These are phyloP conservation scores for Pyrus bretschneideri DNA, from an alignment of 306 rosid genomes.

Conservation along the genomic window DNA sequence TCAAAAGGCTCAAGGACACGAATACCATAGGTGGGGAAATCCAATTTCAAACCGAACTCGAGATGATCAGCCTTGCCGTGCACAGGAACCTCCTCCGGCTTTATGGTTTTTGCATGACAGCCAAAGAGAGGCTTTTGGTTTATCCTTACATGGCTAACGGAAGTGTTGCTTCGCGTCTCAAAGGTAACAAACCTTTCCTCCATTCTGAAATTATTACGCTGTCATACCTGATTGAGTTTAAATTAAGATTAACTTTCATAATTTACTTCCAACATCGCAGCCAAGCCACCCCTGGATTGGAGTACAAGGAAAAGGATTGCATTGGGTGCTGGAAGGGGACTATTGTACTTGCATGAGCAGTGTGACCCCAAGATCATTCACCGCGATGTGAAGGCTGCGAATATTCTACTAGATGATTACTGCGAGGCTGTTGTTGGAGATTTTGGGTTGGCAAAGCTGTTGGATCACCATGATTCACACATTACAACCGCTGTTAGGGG, in stretches of 20 bases:
- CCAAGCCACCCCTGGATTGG: constrained; percentile 84
- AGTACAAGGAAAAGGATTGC: constrained; percentile 84
- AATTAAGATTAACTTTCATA: not conserved
- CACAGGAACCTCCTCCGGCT: constrained; percentile 90
- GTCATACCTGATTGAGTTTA: not conserved
- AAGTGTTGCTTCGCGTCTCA: constrained; percentile 86
- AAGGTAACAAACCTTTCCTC: constrained; percentile 41
- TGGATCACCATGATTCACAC: constrained; percentile 88
- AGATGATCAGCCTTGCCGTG: constrained; percentile 95
- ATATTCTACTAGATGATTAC: constrained; percentile 78
- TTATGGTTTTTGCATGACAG: constrained; percentile 78
- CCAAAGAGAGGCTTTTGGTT: constrained; percentile 79
- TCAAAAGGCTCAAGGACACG: constrained; percentile 86
- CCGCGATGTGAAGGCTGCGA: constrained; percentile 96
- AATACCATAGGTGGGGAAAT: constrained; percentile 78
- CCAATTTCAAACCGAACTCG: constrained; percentile 90
- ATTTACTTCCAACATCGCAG: constrained; percentile 32
- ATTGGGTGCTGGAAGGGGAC: constrained; percentile 87
- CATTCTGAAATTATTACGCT: not conserved
- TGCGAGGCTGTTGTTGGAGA: constrained; percentile 98
- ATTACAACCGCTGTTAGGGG: constrained; percentile 98
- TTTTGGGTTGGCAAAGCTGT: constrained; percentile 87
- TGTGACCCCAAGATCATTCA: constrained; percentile 98
- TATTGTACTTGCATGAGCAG: constrained; percentile 85
- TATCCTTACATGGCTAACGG: constrained; percentile 98